Conservation (phyloP, 2,329 filamentous ascomycete genomes). For the Lasiodiplodia hormozganensis region DNA sequence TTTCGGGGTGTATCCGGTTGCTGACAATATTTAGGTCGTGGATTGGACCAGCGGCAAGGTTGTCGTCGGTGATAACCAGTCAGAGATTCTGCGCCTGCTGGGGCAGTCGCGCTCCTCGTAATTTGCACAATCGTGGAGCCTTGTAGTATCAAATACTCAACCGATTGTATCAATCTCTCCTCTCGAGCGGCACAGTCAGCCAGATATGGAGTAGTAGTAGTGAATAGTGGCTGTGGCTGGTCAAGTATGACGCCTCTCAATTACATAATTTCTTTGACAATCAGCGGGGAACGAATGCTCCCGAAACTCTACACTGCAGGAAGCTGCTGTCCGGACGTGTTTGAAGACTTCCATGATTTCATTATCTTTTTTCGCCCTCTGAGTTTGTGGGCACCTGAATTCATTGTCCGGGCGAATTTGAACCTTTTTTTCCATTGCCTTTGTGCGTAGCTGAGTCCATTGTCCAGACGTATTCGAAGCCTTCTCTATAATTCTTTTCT, state of each 20-base stretch:
- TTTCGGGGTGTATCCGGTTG: not conserved
- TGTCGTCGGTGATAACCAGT: conserved; percentile 78
- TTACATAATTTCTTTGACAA: not conserved
- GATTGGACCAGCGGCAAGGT: conserved; percentile 94
- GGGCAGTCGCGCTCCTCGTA: conserved; percentile 54
- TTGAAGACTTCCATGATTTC: too few species aligned
- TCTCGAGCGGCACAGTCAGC: not conserved
- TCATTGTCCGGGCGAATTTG: too few species aligned
- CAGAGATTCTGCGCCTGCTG: conserved; percentile 85
- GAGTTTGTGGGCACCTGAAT: too few species aligned
- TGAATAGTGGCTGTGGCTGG: not conserved
- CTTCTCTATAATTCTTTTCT: too few species aligned
- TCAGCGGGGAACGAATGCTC: not conserved
- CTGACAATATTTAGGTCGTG: conserved; percentile 58
- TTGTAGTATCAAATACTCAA: not conserved
- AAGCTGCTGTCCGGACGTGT: too few species aligned
- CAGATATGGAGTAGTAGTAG: not conserved
- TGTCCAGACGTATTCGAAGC: too few species aligned
- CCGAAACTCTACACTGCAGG: too few species aligned
- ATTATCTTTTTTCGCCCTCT: too few species aligned
- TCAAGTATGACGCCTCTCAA: conserved; percentile 17
- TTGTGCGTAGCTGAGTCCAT: too few species aligned
- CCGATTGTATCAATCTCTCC: not conserved
- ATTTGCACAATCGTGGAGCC: not conserved
- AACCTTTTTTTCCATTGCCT: too few species aligned